These are phyloP conservation scores for Orbilia blumenaviensis DNA, from an alignment of 2,329 filamentous ascomycete species.

Conservation along the genomic window DNA sequence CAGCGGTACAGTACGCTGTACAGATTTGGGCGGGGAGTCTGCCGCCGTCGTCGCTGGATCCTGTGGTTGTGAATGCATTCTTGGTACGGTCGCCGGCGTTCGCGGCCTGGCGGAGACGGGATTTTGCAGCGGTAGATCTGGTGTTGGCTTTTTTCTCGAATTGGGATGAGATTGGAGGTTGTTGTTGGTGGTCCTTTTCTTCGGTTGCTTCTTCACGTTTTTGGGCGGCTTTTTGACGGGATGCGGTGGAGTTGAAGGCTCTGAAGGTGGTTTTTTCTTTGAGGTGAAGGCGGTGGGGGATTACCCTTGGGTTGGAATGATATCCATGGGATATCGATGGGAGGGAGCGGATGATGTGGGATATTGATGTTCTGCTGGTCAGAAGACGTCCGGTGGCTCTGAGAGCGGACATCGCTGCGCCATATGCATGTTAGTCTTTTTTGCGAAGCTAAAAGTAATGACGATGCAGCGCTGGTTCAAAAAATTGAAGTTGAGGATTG, in stretches of 20 bases:
- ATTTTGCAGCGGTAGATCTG: conserved; percentile 70
- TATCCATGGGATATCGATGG: neutral
- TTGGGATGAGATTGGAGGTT: conserved; percentile 34
- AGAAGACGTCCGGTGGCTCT: conserved; percentile 50
- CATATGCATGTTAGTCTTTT: conserved; percentile 26
- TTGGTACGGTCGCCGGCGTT: conserved; percentile 61
- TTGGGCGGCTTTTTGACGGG: conserved; percentile 17
- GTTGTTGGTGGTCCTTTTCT: neutral
- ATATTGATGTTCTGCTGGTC: conserved; percentile 1
- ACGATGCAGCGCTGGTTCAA: neutral
- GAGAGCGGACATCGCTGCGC: conserved; percentile 38
- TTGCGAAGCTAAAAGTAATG: neutral
- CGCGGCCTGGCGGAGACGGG: conserved; percentile 82
- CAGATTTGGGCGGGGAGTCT: conserved; percentile 36
- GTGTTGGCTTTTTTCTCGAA: conserved; percentile 64
- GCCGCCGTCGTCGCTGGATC: conserved; percentile 14
- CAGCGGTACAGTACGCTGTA: conserved; percentile 74
- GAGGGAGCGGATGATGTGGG: neutral
- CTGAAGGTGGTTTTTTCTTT: neutral
- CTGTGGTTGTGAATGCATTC: neutral
- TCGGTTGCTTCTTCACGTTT: conserved; percentile 28
- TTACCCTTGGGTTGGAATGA: too few species aligned
- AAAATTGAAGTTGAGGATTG: neutral
- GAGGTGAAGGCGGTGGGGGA: conserved; percentile 12
- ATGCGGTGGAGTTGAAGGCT: conserved; percentile 30